These are phyloP conservation scores for Starmerella asiatica DNA, from an alignment of 805 yeast genomes.

Conservation along the genomic window DNA sequence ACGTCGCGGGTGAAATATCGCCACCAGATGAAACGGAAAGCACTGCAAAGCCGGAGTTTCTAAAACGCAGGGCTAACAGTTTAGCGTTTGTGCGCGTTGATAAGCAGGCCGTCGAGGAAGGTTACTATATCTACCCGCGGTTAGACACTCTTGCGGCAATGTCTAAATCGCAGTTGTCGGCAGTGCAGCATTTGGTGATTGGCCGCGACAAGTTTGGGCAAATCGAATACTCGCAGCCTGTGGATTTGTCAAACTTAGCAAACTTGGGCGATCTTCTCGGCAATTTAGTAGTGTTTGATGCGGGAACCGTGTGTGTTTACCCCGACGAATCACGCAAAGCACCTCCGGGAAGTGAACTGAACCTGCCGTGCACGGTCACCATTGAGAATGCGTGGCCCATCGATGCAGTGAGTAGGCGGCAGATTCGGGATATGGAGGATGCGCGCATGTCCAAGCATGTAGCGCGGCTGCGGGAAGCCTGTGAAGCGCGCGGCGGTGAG, in stretches of 20 bases:
- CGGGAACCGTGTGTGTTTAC: constrained; percentile 50
- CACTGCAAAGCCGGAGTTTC: constrained; percentile 2
- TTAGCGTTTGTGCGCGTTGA: constrained; percentile 19
- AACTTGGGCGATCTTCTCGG: constrained; percentile 51
- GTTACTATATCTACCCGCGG: constrained; percentile 71
- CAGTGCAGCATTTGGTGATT: constrained; percentile 48
- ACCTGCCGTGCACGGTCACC: constrained; percentile 57
- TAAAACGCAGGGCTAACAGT: constrained; percentile 13
- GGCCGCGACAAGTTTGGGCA: constrained; percentile 64
- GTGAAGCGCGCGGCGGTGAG: constrained; percentile 52
- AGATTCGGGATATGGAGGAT: constrained; percentile 58
- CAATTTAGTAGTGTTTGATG: constrained; percentile 47
- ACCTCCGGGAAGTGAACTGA: constrained; percentile 59
- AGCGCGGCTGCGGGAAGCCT: constrained; percentile 34
- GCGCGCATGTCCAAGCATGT: constrained; percentile 41
- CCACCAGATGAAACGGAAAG: not conserved
- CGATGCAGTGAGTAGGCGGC: constrained; percentile 38
- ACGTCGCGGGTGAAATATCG: not conserved
- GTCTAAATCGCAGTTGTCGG: constrained; percentile 44
- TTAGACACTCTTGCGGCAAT: constrained; percentile 44
- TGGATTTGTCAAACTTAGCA: constrained; percentile 56
- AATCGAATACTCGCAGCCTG: constrained; percentile 57
- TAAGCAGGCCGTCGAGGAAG: constrained; percentile 28
- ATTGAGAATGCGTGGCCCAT: constrained; percentile 66
- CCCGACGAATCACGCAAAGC: constrained; percentile 51